Evolutionary conservation across 2,329 filamentous ascomycete genomes (phyloP).

Genomic region (Xylariaceae sp.): DNA sequence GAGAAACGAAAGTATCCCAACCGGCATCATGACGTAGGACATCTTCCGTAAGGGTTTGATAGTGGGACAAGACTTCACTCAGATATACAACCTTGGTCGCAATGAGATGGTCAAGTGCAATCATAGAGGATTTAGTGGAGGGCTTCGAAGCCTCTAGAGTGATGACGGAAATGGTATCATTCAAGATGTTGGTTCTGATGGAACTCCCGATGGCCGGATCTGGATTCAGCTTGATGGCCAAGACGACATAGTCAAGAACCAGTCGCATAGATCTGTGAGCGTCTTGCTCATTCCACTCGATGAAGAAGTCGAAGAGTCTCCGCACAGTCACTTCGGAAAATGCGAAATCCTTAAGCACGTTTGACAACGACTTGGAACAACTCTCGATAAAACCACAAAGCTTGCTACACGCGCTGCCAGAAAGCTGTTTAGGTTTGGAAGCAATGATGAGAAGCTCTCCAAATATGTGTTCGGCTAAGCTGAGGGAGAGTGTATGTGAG

Average conservation of each 20-base stretch:
- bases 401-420: constrained; percentile 55
- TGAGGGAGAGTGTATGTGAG: constrained; percentile 17
- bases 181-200: constrained; percentile 45
- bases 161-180: constrained; percentile 55
- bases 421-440: constrained; percentile 50
- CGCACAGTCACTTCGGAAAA: constrained; percentile 47
- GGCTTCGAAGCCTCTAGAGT: constrained; percentile 57
- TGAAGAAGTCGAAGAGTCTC: constrained; percentile 57
- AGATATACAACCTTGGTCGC: constrained; percentile 54
- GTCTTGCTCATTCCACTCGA: constrained; percentile 65
- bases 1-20: constrained; percentile 50
- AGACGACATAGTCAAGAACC: constrained; percentile 54
- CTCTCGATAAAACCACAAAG: constrained; percentile 61
- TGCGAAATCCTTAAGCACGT: constrained; percentile 43
- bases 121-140: constrained; percentile 66
- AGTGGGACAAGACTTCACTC: constrained; percentile 42
- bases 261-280: constrained; percentile 61
- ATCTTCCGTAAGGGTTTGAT: constrained; percentile 31
- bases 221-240: constrained; percentile 49
- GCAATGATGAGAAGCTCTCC: constrained; percentile 45
- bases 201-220: constrained; percentile 32
- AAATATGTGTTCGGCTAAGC: constrained; percentile 41
- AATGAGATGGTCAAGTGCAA: constrained; percentile 62
- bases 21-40: constrained; percentile 25
- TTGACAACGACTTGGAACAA: constrained; percentile 47